A percentile compares a stretch with the other conserved stretches of the same genome.
Evolutionary conservation across 176 grass and related monocot genomes (phyloP).

Genomic region (Eragrostis nindensis): DNA sequence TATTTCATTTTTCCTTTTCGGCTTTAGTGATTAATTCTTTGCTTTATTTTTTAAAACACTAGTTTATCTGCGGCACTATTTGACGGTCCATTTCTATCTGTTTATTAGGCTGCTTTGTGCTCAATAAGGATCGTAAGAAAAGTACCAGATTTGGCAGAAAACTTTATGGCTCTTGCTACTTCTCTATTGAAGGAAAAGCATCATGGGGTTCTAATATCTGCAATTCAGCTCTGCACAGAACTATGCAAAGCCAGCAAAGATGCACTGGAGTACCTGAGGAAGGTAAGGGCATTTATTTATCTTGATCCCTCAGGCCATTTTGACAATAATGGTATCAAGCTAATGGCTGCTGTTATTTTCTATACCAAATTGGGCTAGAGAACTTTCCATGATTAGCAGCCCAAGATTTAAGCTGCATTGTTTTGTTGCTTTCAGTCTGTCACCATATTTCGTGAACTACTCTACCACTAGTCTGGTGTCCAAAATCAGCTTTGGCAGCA

Average conservation of each 20-base stretch:
- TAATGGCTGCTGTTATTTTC: not conserved
- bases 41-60: constrained; percentile 9
- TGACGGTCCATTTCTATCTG: constrained; percentile 28
- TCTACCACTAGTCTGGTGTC: not conserved
- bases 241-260: constrained; percentile 91
- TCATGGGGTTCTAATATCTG: constrained; percentile 88
- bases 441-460: constrained; percentile 1
- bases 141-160: constrained; percentile 89
- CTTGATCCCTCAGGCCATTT: constrained; percentile 13
- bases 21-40: not conserved
- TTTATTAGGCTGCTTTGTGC: constrained; percentile 87
- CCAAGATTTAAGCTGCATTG: constrained; percentile 19
- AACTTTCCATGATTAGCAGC: not conserved
- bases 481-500: not conserved
- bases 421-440: not conserved
- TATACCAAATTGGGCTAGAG: not conserved
- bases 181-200: constrained; percentile 92
- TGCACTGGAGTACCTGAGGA: constrained; percentile 69
- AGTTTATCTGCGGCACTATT: constrained; percentile 1
- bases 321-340: not conserved
- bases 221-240: constrained; percentile 85
- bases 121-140: constrained; percentile 92
- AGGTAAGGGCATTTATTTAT: constrained; percentile 48
- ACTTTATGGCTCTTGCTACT: constrained; percentile 72
- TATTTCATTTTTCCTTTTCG: not conserved